A percentile compares a stretch with the other conserved stretches of the same genome.
phyloP scores from a whole-genome alignment of 148 eudicot genomes.

The Camellia japonica region DNA sequence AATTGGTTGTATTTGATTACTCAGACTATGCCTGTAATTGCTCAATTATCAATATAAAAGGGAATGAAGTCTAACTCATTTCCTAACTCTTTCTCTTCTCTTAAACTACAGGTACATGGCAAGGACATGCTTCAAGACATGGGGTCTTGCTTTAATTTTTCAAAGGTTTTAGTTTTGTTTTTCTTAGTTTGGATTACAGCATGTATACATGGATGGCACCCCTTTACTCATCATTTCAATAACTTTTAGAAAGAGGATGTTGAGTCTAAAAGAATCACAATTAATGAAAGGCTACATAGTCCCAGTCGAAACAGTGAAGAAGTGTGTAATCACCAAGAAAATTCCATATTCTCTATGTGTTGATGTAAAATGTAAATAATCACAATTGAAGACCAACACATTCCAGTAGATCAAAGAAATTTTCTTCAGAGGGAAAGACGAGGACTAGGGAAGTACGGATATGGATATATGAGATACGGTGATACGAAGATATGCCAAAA shows the following conservation, averaged over 20 bases:
- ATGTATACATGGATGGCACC: not conserved
- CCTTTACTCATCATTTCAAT: not conserved
- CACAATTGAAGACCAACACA: not conserved
- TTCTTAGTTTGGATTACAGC: not conserved
- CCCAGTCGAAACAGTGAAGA: not conserved
- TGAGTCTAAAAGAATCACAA: not conserved
- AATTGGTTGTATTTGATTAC: too few relatives aligned
- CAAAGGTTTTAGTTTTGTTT: not conserved
- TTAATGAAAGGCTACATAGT: not conserved
- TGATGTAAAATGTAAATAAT: not conserved
- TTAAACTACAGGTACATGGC: too few relatives aligned
- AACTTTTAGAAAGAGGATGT: not conserved
- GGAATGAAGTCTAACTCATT: too few relatives aligned
- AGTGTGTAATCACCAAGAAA: not conserved
- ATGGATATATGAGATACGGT: too few relatives aligned
- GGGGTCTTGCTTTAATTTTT: too few relatives aligned
- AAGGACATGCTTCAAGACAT: too few relatives aligned
- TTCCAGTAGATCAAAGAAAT: not conserved
- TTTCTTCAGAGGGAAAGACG: slow-evolving; percentile 2
- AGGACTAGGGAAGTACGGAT: too few relatives aligned
- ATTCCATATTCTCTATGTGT: not conserved
- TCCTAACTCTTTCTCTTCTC: too few relatives aligned
- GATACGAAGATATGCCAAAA: too few relatives aligned
- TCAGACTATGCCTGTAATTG: too few relatives aligned
- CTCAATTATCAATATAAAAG: too few relatives aligned